Evolutionary conservation across 345 rosid species (phyloP), one percentile per base, ranked within the genome.

Genomic region (Bruguiera parviflora): DNA sequence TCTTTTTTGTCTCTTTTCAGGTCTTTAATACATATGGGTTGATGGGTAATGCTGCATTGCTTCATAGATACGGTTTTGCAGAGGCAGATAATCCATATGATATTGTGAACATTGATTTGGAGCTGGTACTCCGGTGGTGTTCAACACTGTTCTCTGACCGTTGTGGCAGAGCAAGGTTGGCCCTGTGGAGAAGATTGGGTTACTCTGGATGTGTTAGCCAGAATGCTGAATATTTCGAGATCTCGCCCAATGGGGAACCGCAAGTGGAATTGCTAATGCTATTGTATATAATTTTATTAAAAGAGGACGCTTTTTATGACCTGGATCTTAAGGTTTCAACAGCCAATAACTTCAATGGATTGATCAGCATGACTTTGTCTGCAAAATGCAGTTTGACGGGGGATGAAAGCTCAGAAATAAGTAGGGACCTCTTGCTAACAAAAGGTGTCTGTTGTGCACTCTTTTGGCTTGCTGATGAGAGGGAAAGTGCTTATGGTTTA

Each of bases 11-110:
- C 21, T 29, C 52, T 15, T 49, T 15, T 58, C 73, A 92, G 98
- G 88, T 90, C 52, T 93, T 83, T 73, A 93, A 93, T 73, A 91
- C 98, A 24, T 93, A 93, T 43, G 98, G 98, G 16, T 73, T 71
- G 57, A 19, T 78, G 67, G 97, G 98, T 52, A 93, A 90, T 72
- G 98, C 98, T 68, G 96, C 93, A 57, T 80, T 93, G 85, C 91
- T 93, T 57, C 96, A 93, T 68, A 89, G 97, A 66, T 93, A 93
- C 39, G 98, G 98, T 37, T 93, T 93, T 74, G 84, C 98, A 16
- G 98, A 93, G 81, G 80, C 73, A 6, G 75, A 84, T 66, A 93
- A 93, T 67, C 84, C 81, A 6, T 93, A 73, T 64, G 88, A 86
- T 73, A 90, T 93, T 29, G 87, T 93, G 63, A 93, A 91, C 71